Evolutionary conservation across 2,329 filamentous ascomycete species (phyloP).

Genomic region (Beauveria sp.): DNA sequence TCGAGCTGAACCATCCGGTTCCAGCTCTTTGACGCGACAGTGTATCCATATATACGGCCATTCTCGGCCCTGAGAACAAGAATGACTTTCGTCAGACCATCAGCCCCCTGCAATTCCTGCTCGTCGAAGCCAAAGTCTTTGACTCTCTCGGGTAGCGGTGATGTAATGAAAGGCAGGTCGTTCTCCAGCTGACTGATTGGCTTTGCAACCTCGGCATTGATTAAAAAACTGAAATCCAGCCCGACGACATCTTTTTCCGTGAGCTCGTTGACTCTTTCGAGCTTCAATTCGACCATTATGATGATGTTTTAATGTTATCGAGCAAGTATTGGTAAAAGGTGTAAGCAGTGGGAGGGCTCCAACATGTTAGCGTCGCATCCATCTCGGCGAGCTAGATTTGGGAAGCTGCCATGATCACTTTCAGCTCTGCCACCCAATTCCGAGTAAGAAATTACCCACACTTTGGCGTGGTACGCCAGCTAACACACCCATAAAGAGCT

Average conservation of each 20-base stretch:
- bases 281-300: background rate
- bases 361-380: background rate
- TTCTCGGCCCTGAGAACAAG: conserved; percentile 1
- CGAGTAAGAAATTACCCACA: background rate
- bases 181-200: conserved; percentile 12
- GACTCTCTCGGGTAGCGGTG: background rate
- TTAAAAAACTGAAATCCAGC: conserved; percentile 14
- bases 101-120: background rate
- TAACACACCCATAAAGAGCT: too few species aligned
- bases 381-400: background rate
- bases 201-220: conserved; percentile 11
- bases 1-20: conserved; percentile 16
- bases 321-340: background rate
- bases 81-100: conserved; percentile 2
- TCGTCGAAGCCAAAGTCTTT: conserved; percentile 11
- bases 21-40: conserved; percentile 13
- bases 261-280: conserved; percentile 9
- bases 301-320: background rate
- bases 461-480: too few species aligned
- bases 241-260: conserved; percentile 10
- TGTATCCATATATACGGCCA: conserved; percentile 10
- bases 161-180: conserved; percentile 8
- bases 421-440: background rate
- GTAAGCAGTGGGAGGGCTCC: background rate
- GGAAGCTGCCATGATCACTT: background rate